Evolutionary conservation across 768 basidiomycete genomes (phyloP).

Genomic region (Podaxis mareebaensis): DNA sequence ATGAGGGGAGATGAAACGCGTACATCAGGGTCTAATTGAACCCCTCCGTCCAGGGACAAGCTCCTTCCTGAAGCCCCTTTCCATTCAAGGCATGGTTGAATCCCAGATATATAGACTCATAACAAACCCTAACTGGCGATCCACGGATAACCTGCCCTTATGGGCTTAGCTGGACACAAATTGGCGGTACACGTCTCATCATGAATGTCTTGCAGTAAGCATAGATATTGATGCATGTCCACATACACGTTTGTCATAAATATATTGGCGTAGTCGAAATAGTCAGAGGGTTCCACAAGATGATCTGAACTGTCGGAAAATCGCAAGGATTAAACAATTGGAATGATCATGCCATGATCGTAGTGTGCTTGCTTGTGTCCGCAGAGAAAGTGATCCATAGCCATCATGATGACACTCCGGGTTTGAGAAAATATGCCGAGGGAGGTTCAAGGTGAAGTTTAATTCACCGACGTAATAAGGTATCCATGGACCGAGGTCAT

Average conservation of each 20-base stretch:
- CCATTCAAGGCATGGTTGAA: not conserved
- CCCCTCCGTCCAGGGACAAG: not conserved
- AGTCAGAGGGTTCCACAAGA: no score
- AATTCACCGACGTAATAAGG: not conserved
- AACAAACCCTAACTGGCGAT: not conserved
- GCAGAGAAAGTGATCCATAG: not conserved
- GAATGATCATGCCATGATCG: no score
- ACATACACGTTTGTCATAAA: no score
- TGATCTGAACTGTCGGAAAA: no score
- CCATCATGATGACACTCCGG: not conserved
- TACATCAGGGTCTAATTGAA: not conserved
- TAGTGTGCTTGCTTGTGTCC: no score
- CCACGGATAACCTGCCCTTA: constrained; percentile 2
- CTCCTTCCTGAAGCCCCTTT: not conserved
- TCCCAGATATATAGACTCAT: not conserved
- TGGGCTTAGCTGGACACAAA: not conserved
- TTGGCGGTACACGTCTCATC: not conserved
- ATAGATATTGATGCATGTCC: no score
- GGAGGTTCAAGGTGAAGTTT: not conserved
- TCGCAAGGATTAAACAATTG: no score
- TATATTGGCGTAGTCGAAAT: no score
- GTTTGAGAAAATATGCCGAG: not conserved
- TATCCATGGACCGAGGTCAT: not conserved
- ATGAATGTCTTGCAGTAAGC: no score
- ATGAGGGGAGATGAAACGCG: not conserved